Percentiles rank a stretch among this genome's conserved stretches.
Conservation (phyloP, 164 flowering plant species). For the Liriodendron chinense region DNA sequence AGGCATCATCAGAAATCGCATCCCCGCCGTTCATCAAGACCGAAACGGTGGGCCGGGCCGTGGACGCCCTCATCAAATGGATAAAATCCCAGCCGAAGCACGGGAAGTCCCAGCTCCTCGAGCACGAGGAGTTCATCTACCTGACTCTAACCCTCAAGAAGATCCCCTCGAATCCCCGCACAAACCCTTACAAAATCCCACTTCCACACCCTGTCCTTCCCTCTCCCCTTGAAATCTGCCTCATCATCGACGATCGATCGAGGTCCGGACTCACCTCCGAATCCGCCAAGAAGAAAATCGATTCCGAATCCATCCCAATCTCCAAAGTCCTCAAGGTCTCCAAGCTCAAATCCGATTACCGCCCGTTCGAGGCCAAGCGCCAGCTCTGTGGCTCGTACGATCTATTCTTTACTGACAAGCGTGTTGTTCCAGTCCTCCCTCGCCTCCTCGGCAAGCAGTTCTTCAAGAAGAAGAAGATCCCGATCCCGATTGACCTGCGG, state of each 20-base stretch:
- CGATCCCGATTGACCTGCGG: slow-evolving; percentile 61
- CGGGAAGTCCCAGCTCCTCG: slow-evolving; percentile 55
- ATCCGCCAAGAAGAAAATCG: slow-evolving; percentile 43
- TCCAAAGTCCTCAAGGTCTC: slow-evolving; percentile 65
- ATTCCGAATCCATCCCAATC: slow-evolving; percentile 52
- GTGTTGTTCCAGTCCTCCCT: slow-evolving; percentile 51
- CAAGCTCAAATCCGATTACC: slow-evolving; percentile 68
- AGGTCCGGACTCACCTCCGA: slow-evolving; percentile 41
- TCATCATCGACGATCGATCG: slow-evolving; percentile 65
- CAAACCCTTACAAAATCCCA: slow-evolving; percentile 55
- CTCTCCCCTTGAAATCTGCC: slow-evolving; percentile 42
- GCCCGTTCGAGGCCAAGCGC: slow-evolving; percentile 68
- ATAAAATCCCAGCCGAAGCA: slow-evolving; percentile 29
- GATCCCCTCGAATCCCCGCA: slow-evolving; percentile 55
- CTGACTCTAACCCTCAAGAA: slow-evolving; percentile 69
- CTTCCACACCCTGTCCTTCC: slow-evolving; percentile 29
- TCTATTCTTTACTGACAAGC: slow-evolving; percentile 58
- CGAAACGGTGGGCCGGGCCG: slow-evolving; percentile 39
- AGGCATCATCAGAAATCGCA: not conserved
- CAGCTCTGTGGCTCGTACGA: slow-evolving; percentile 64
- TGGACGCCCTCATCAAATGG: slow-evolving; percentile 63
- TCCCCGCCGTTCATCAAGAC: slow-evolving; percentile 21
- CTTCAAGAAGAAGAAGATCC: slow-evolving; percentile 81
- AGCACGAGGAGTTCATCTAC: slow-evolving; percentile 65
- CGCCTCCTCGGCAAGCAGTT: slow-evolving; percentile 80